phyloP scores from a whole-genome alignment of 441 rosid species.

The Populus trichocarpa region DNA sequence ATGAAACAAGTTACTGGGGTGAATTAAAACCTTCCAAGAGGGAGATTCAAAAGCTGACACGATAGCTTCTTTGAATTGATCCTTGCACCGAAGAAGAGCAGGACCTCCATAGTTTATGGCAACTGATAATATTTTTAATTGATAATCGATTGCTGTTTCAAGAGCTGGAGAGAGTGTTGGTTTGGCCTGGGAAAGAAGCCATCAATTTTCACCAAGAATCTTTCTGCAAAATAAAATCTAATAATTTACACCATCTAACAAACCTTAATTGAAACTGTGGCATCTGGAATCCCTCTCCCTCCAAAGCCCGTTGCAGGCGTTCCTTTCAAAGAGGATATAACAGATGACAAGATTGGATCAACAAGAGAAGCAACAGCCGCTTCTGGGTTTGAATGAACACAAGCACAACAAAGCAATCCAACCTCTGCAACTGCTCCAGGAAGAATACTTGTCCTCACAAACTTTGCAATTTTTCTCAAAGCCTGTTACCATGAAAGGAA shows the following conservation, averaged over 20 bases:
- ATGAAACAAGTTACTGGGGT: slow-evolving; percentile 6
- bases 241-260: slow-evolving; percentile 9
- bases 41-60: slow-evolving; percentile 88
- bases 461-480: slow-evolving; percentile 93
- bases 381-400: slow-evolving; percentile 93
- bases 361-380: slow-evolving; percentile 87
- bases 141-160: slow-evolving; percentile 94
- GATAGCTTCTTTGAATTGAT: slow-evolving; percentile 75
- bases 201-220: slow-evolving; percentile 15
- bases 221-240: slow-evolving; percentile 13
- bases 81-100: slow-evolving; percentile 74
- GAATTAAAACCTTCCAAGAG: slow-evolving; percentile 85
- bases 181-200: slow-evolving; percentile 50
- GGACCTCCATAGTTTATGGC: slow-evolving; percentile 92
- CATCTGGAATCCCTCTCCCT: slow-evolving; percentile 59
- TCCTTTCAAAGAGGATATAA: slow-evolving; percentile 85
- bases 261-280: slow-evolving; percentile 70
- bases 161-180: slow-evolving; percentile 93
- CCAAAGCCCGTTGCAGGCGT: slow-evolving; percentile 92
- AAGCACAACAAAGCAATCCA: slow-evolving; percentile 98
- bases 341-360: slow-evolving; percentile 80
- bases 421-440: slow-evolving; percentile 99
- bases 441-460: slow-evolving; percentile 90
- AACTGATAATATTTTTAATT: slow-evolving; percentile 83
- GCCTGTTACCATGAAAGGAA: slow-evolving; percentile 54